Evolutionary conservation across 805 yeast genomes (phyloP), one percentile per base, ranked within the genome.

Genomic region (Metschnikowia proteae): DNA sequence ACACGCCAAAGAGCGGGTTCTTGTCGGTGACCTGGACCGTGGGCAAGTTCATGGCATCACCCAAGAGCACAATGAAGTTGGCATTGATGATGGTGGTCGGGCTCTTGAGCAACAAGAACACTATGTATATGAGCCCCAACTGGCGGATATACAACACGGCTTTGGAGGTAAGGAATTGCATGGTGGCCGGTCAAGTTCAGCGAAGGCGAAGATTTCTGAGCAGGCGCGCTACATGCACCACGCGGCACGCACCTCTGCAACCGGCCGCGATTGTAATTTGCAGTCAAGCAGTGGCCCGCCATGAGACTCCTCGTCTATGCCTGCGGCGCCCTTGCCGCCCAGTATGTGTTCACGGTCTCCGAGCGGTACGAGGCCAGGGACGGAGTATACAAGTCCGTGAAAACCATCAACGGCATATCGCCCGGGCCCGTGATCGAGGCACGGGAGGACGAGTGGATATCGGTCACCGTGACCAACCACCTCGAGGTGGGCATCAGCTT

Each of bases 41-140:
- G 28, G 71, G 71, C 47, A 82, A 64, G 46, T 74, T 63, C 86
- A 83, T 79, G 5, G 88, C 83, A 56, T 78, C 78, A 0, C 84
- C 81, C 39, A 83, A 63, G 8, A 82, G 69, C n/a, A 79, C 45
- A 9, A 76, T 65, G 43, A 80, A 73, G 26, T 79, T 74, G 41
- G 78, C 67, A 11, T 70, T 71, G 22, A 76, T 55, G 22, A 83
- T 52, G 3, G 59, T 46, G n/a, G 65, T 59, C 2, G 84, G 79
- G 58, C 78, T 77, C 51, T 74, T 80, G 46, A 76, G 61, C 35
- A 81, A 62, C 47, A 67, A 66, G 58, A 73, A 81, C 1, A 83
- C 62, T 2, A 77, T 51, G 5, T 73, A 61, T 17, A 74, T 60
- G 28, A 81, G 68, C 35, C 75, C 69, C 7, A 73, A 67, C 10